Percentiles rank a stretch among this genome's conserved stretches.
phyloP scores from a whole-genome alignment of 2,329 filamentous ascomycete species.

The Didymosphaeria variabile region DNA sequence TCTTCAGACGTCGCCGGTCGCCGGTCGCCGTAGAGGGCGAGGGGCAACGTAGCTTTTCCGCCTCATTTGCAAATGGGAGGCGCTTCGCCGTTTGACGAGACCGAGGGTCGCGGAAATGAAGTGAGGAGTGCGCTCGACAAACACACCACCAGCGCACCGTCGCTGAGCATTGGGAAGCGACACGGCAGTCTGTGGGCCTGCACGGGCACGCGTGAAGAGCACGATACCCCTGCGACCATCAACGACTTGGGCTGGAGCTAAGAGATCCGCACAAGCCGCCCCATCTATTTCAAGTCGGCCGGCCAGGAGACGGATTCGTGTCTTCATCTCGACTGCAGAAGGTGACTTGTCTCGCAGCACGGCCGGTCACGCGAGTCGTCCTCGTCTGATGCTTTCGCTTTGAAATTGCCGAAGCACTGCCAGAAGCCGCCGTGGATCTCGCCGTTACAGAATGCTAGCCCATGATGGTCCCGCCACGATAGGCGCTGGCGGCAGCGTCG shows the following conservation, averaged over 20 bases:
- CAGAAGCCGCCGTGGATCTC: slow-evolving; percentile 9
- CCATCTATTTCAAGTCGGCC: slow-evolving; percentile 9
- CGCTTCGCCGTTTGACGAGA: too few relatives aligned
- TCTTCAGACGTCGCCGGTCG: not conserved
- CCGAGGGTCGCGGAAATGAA: slow-evolving; percentile 1
- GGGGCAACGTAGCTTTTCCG: not conserved
- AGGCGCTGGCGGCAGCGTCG: not conserved
- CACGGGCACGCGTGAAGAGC: not conserved
- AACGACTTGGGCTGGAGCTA: slow-evolving; percentile 9
- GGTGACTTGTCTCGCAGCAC: slow-evolving; percentile 1
- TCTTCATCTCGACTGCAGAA: slow-evolving; percentile 7
- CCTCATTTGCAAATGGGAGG: not conserved
- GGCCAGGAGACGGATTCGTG: not conserved
- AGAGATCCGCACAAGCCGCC: slow-evolving; percentile 6
- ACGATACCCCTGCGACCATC: slow-evolving; percentile 15
- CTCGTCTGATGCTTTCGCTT: slow-evolving; percentile 7
- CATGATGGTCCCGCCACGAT: not conserved
- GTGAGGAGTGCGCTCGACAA: not conserved
- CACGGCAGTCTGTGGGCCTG: slow-evolving; percentile 4
- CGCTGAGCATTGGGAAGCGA: not conserved
- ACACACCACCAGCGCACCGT: not conserved
- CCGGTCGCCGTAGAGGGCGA: not conserved
- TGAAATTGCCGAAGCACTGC: slow-evolving; percentile 2
- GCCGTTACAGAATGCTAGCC: slow-evolving; percentile 12
- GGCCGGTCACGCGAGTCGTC: slow-evolving; percentile 5